Evolutionary conservation across 768 basidiomycete genomes (phyloP).

Genomic region (Hygrocybe punicea): DNA sequence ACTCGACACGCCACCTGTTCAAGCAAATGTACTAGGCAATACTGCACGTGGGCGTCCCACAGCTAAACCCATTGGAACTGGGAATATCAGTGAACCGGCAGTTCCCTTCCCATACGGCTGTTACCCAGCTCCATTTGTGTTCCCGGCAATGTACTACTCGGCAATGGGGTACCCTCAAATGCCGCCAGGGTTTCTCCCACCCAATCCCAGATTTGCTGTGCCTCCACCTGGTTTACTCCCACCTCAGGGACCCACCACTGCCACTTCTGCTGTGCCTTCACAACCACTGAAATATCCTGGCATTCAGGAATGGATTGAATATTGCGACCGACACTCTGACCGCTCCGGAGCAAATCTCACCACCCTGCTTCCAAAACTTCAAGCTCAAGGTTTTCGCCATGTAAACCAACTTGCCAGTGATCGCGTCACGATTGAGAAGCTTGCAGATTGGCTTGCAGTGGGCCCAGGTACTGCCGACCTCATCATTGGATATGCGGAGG

Average conservation of each 20-base stretch:
- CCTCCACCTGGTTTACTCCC: not conserved
- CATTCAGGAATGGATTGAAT: constrained; percentile 4
- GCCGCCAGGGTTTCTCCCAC: not conserved
- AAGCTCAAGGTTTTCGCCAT: constrained; percentile 1
- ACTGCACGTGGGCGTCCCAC: not conserved
- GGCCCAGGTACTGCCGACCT: constrained; percentile 5
- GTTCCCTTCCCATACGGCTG: not conserved
- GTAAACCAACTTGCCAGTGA: constrained; percentile 5
- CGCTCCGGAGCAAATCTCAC: not conserved
- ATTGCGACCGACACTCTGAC: constrained; percentile 3
- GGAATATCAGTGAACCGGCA: not conserved
- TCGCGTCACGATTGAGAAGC: constrained; percentile 7
- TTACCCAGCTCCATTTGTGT: not conserved
- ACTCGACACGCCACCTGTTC: not conserved
- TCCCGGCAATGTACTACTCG: not conserved
- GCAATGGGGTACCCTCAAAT: not conserved
- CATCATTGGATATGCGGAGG: constrained; percentile 7
- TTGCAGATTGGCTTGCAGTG: constrained; percentile 1
- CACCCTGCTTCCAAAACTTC: not conserved
- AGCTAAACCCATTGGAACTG: not conserved
- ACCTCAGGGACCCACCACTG: not conserved
- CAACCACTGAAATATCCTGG: not conserved
- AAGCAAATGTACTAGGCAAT: constrained; percentile 1
- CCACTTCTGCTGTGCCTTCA: not conserved
- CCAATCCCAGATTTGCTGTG: not conserved